These are phyloP conservation scores for Adansonia madagascariensis DNA, from an alignment of 441 rosid genomes.

Conservation along the genomic window DNA sequence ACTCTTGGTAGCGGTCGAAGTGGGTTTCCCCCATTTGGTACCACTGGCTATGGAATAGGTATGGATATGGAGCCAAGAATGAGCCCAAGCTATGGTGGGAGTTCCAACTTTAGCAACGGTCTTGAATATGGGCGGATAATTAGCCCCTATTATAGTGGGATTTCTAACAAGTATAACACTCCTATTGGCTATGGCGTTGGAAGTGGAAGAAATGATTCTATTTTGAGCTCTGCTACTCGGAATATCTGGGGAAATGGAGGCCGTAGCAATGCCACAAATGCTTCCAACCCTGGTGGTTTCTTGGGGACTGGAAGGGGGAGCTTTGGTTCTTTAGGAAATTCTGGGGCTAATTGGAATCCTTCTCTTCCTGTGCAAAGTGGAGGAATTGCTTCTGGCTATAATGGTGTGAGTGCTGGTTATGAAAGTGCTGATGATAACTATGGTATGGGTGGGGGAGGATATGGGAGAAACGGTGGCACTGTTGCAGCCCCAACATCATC, in stretches of 20 bases:
- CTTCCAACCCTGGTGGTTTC: slow-evolving; percentile 44
- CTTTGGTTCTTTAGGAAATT: slow-evolving; percentile 52
- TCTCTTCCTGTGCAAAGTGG: slow-evolving; percentile 43
- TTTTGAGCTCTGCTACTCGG: slow-evolving; percentile 47
- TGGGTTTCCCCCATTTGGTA: slow-evolving; percentile 46
- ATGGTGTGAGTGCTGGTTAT: neutral
- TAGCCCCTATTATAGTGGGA: slow-evolving; percentile 48
- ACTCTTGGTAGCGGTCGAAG: slow-evolving; percentile 58
- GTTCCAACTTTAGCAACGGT: slow-evolving; percentile 47
- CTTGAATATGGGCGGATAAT: slow-evolving; percentile 53
- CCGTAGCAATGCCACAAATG: slow-evolving; percentile 37
- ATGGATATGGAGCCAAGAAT: slow-evolving; percentile 55
- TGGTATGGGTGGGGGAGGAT: neutral
- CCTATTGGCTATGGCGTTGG: slow-evolving; percentile 54
- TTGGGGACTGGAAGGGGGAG: slow-evolving; percentile 40
- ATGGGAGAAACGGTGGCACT: neutral
- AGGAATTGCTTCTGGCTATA: slow-evolving; percentile 30
- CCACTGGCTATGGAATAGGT: slow-evolving; percentile 55
- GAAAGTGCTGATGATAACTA: neutral
- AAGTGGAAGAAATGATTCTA: slow-evolving; percentile 50
- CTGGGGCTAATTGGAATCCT: slow-evolving; percentile 57
- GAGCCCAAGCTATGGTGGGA: slow-evolving; percentile 47
- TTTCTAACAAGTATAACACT: slow-evolving; percentile 52
- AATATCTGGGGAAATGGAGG: slow-evolving; percentile 68
- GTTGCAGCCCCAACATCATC: slow-evolving; percentile 4